These are phyloP conservation scores for Leishmania lainsoni DNA, from an alignment of 208 protist genomes.

Conservation along the genomic window DNA sequence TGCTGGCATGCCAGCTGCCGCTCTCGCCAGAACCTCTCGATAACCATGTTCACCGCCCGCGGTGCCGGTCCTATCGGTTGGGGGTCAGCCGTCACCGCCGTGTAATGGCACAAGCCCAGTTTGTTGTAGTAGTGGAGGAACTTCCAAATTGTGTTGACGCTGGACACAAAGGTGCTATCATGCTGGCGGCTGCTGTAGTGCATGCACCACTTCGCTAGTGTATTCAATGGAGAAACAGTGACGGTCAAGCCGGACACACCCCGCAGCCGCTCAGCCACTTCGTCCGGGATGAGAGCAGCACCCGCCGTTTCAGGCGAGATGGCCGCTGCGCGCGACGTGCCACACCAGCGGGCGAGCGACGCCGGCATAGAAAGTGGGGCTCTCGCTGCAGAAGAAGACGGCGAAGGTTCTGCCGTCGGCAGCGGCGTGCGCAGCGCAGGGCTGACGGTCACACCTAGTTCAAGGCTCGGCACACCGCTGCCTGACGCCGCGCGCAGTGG, in stretches of 20 bases:
- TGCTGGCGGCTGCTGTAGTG: constrained; percentile 59
- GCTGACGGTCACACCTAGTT: neutral
- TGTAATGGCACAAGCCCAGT: constrained; percentile 50
- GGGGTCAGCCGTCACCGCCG: constrained; percentile 60
- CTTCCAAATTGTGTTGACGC: constrained; percentile 80
- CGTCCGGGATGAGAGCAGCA: constrained; percentile 3
- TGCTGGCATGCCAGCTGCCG: constrained; percentile 34
- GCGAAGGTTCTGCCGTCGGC: neutral
- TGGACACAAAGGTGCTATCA: constrained; percentile 81
- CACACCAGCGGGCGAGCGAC: neutral
- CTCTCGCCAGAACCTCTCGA: constrained; percentile 55
- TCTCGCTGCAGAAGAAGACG: neutral
- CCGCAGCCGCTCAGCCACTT: constrained; percentile 13
- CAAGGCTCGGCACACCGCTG: neutral
- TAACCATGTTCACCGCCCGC: constrained; percentile 43
- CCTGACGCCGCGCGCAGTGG: neutral
- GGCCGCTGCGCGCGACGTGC: neutral
- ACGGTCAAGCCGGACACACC: neutral
- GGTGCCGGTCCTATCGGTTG: constrained; percentile 68
- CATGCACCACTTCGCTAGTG: constrained; percentile 32
- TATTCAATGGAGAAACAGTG: neutral
- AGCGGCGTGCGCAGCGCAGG: neutral
- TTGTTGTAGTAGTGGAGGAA: constrained; percentile 81
- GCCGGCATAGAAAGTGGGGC: neutral
- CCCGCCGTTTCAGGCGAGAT: neutral